These are phyloP conservation scores for Cylindrotheca closterium DNA, from an alignment of 108 stramenopile genomes.

Conservation along the genomic window DNA sequence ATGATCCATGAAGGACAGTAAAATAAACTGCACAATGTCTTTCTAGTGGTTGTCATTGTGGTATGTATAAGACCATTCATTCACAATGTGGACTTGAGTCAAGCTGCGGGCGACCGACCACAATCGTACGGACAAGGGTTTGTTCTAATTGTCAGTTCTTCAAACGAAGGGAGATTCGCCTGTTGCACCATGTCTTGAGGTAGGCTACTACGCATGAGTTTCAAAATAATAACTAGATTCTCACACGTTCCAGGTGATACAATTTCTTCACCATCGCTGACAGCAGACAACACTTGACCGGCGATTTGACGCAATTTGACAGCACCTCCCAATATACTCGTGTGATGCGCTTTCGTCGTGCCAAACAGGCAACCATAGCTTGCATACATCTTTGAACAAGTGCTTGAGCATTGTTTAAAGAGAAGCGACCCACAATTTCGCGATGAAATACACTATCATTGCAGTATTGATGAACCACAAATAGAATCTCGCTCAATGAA, in stretches of 20 bases:
- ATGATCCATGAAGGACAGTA: no score
- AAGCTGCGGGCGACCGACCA: no score
- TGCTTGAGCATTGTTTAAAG: conserved; percentile 37
- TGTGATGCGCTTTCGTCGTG: conserved; percentile 50
- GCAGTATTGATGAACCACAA: conserved; percentile 42
- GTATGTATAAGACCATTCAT: no score
- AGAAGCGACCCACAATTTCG: conserved; percentile 32
- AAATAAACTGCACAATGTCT: no score
- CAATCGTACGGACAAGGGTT: no score
- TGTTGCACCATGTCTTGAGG: conserved; percentile 33
- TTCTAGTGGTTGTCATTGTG: no score
- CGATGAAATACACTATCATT: neutral
- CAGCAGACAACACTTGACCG: conserved; percentile 43
- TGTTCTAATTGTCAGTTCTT: no score
- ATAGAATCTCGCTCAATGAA: conserved; percentile 72
- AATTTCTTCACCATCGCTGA: conserved; percentile 54
- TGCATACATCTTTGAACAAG: conserved; percentile 50
- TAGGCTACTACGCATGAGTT: conserved; percentile 38
- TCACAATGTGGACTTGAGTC: no score
- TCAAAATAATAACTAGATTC: conserved; percentile 40
- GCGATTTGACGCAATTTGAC: conserved; percentile 34
- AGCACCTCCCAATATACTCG: conserved; percentile 22
- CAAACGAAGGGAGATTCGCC: no score
- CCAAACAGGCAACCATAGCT: conserved; percentile 58
- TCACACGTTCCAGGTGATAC: conserved; percentile 48